Percentiles rank a stretch among this genome's conserved stretches.
Conservation (phyloP, 108 stramenopile species). For the Chaetoceros muelleri region DNA sequence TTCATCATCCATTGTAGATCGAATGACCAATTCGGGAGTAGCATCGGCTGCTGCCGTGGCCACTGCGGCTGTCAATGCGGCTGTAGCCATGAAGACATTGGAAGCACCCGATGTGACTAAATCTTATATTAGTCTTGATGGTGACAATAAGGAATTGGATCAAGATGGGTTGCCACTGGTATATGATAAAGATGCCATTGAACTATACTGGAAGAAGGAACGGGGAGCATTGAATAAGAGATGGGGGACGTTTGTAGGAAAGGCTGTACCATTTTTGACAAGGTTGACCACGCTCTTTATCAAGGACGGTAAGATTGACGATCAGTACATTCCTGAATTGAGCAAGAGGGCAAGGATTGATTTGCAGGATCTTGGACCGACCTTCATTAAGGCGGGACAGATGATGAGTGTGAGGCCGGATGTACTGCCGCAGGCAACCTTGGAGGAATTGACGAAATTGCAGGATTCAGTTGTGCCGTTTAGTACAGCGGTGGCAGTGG, state of each 20-base stretch:
- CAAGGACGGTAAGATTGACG: slow-evolving; percentile 72
- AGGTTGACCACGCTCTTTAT: slow-evolving; percentile 65
- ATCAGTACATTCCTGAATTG: slow-evolving; percentile 68
- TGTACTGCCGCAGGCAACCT: slow-evolving; percentile 79
- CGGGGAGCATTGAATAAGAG: slow-evolving; percentile 75
- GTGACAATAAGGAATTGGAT: slow-evolving; percentile 37
- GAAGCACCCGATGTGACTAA: slow-evolving; percentile 64
- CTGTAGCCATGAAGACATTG: slow-evolving; percentile 76
- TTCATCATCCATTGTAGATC: slow-evolving; percentile 23
- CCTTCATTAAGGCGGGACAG: slow-evolving; percentile 70
- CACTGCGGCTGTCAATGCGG: slow-evolving; percentile 84
- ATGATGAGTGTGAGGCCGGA: slow-evolving; percentile 91
- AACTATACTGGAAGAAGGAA: slow-evolving; percentile 85
- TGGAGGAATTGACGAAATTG: slow-evolving; percentile 79
- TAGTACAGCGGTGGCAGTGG: slow-evolving; percentile 66
- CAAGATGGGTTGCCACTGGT: slow-evolving; percentile 84
- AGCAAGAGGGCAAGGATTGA: slow-evolving; percentile 76
- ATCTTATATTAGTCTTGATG: slow-evolving; percentile 62
- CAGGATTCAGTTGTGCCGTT: slow-evolving; percentile 90
- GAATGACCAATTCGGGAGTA: slow-evolving; percentile 55
- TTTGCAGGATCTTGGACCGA: slow-evolving; percentile 90
- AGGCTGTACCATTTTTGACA: slow-evolving; percentile 83
- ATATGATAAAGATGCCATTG: slow-evolving; percentile 86
- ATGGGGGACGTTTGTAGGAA: slow-evolving; percentile 85
- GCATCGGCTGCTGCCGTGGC: slow-evolving; percentile 80